Evolutionary conservation across 2,329 filamentous ascomycete species (phyloP), one percentile per base, ranked within the genome.

Genomic region (Aspergillus versicolor): DNA sequence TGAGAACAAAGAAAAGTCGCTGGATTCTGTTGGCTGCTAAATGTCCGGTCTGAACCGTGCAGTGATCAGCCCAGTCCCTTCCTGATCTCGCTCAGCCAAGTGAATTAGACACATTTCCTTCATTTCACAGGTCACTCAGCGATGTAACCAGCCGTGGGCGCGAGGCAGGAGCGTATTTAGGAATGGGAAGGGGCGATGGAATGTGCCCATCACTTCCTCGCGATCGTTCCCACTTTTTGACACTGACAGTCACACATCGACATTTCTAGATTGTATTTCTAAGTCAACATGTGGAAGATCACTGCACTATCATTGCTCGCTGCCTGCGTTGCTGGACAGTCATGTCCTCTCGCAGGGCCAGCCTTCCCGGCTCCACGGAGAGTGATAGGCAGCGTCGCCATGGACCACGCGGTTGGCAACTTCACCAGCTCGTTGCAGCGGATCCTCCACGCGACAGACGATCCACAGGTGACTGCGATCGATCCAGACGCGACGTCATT

Each of bases 401-500:
- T 52, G 5, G 17, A 52, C 15, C 19, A 24, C 6, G 50, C 50
- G 0, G 22, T 24, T 3, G 17, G 8, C 11, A 24, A 45, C 13
- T 52, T 45, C n/a, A n/a, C 34, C 17, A 11, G 17, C 17, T 48
- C 37, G 5, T 42, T 52, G 19, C 11, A 34, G 12, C 24, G 13
- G 6, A 47, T 46, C n/a, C 32, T 43, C 13, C 37, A 37, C n/a
- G 19, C 49, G 4, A 4, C 30, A 13, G 11, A 11, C 13, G 5
- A 48, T 17, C 19, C 55, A 4, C 17, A 44, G 17, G 30, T 17
- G 1, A 13, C 50, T 12, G 17, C 41, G 12, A 52, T 45, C 9
- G 41, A 52, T 15, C 50, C 41, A 12, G 27, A 45, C 5, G 5
- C 44, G 11, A 61, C 57, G 7, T 77, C 75, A 6, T 74, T 77